phyloP scores from a whole-genome alignment of 2,329 filamentous ascomycete genomes.

The Penicillium palitans region DNA sequence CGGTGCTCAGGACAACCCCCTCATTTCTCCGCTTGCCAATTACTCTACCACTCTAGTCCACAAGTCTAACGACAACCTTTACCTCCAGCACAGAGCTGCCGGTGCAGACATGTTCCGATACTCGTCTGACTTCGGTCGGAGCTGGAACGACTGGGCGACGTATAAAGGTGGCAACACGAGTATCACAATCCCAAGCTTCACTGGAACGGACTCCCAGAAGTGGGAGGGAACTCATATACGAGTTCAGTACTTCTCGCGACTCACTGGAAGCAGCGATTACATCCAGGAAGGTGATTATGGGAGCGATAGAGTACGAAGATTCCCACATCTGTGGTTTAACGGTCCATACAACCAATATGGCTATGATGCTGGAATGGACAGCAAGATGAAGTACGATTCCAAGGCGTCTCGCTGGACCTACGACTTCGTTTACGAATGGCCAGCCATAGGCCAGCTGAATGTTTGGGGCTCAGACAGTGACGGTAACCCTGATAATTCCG shows the following conservation, averaged over 20 bases:
- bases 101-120: conserved; percentile 64
- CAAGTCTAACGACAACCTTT: conserved; percentile 47
- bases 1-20: conserved; percentile 58
- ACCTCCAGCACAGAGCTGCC: conserved; percentile 58
- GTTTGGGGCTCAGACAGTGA: conserved; percentile 66
- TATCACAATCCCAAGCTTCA: conserved; percentile 54
- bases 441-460: conserved; percentile 61
- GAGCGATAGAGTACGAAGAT: conserved; percentile 49
- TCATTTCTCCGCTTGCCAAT: conserved; percentile 60
- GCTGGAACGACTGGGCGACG: conserved; percentile 59
- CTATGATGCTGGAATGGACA: conserved; percentile 60
- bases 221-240: conserved; percentile 64
- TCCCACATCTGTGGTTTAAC: conserved; percentile 63
- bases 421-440: conserved; percentile 64
- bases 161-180: conserved; percentile 55
- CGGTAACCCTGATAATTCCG: conserved; percentile 60
- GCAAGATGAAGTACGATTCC: conserved; percentile 50
- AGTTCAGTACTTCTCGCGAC: conserved; percentile 63
- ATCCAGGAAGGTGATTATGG: conserved; percentile 59
- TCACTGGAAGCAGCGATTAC: conserved; percentile 60
- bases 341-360: conserved; percentile 65
- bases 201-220: conserved; percentile 56
- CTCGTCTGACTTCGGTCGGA: conserved; percentile 61
- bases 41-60: conserved; percentile 58
- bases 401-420: conserved; percentile 57